Conservation (phyloP, 78 protist species). For the Chrysochromulina parva region DNA sequence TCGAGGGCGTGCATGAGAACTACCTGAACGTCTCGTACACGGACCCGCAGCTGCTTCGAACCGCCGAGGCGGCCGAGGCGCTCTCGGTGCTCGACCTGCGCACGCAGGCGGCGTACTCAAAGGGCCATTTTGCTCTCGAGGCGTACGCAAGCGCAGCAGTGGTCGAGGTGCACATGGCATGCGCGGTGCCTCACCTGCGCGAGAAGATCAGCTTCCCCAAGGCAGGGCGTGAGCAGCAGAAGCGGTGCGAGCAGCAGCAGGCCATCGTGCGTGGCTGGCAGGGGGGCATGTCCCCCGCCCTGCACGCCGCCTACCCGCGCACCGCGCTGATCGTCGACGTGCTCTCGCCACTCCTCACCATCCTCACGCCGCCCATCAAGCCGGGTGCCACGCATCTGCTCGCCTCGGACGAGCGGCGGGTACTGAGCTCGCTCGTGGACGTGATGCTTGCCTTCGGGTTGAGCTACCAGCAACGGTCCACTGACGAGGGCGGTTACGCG, state of each 20-base stretch:
- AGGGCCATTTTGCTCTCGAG: not conserved
- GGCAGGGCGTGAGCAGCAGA: too few species aligned
- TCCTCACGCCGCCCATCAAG: not conserved
- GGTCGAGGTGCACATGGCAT: not conserved
- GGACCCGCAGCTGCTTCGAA: not conserved
- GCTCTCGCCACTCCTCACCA: not conserved
- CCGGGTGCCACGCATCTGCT: not conserved
- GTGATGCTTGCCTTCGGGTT: not conserved
- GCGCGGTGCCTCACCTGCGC: not conserved
- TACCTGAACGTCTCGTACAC: not conserved
- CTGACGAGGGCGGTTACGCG: not conserved
- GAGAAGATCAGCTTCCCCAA: too few species aligned
- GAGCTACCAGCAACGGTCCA: not conserved
- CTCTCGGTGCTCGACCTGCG: not conserved
- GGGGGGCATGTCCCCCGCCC: too few species aligned
- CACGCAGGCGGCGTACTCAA: not conserved
- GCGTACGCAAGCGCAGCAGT: not conserved
- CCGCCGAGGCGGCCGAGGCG: not conserved
- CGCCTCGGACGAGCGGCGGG: not conserved
- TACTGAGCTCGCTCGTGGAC: not conserved
- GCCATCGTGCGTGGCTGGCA: too few species aligned
- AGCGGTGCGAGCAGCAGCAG: too few species aligned
- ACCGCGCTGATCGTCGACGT: not conserved
- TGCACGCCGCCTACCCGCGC: not conserved
- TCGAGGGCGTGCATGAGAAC: not conserved